Evolutionary conservation across 2,329 filamentous ascomycete genomes (phyloP).

Genomic region (Escovopsis sp.): DNA sequence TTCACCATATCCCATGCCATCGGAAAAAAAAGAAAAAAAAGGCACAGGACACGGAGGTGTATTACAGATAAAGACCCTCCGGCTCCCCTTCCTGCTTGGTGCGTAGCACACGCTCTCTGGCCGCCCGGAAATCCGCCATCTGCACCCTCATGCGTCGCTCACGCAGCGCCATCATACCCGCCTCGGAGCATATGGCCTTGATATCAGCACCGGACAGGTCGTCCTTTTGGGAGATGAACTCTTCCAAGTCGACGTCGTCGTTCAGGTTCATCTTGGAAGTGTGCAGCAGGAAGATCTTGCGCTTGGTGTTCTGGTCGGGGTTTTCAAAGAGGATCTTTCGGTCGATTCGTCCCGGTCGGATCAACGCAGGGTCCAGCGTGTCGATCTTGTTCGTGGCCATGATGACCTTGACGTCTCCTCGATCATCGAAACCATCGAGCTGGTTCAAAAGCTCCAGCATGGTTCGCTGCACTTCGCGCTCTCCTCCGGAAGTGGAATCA

Average conservation of each 20-base stretch:
- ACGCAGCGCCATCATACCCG: constrained; percentile 81
- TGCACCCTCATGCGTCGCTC: constrained; percentile 96
- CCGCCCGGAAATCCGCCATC: constrained; percentile 93
- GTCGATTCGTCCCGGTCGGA: constrained; percentile 94
- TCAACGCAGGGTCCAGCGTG: constrained; percentile 86
- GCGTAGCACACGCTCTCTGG: constrained; percentile 86
- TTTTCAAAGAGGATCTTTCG: constrained; percentile 77
- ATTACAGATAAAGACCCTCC: constrained; percentile 94
- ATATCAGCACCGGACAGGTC: constrained; percentile 95
- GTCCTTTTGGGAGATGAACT: constrained; percentile 98
- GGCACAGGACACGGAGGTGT: constrained; percentile 10
- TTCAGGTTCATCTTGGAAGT: constrained; percentile 97
- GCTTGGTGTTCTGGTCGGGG: constrained; percentile 68
- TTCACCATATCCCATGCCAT: neutral
- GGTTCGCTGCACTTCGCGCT: constrained; percentile 93
- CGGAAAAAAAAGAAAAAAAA: neutral
- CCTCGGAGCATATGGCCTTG: constrained; percentile 97
- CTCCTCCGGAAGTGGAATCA: constrained; percentile 90
- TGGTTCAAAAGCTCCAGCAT: constrained; percentile 98
- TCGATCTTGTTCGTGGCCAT: constrained; percentile 99
- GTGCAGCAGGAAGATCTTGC: constrained; percentile 97
- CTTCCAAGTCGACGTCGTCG: constrained; percentile 93
- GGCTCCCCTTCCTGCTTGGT: constrained; percentile 98
- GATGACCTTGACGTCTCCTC: constrained; percentile 97
- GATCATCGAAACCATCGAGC: constrained; percentile 95